Evolutionary conservation across 495 filamentous ascomycete genomes (phyloP), one percentile per base, ranked within the genome.

Genomic region (Chaetomidium leptoderma): DNA sequence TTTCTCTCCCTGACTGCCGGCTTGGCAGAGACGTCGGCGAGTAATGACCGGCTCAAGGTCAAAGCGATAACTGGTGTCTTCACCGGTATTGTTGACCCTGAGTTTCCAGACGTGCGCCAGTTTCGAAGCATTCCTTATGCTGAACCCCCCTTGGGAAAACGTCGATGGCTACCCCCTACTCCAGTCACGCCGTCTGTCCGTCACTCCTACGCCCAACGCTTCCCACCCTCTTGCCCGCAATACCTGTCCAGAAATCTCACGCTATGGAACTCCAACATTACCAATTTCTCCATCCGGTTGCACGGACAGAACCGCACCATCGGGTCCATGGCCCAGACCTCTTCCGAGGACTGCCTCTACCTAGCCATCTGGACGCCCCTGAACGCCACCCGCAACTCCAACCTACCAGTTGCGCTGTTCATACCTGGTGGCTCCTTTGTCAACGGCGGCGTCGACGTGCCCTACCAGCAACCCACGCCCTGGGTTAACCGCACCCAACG

Each of bases 361-460:
- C 16, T 48, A 0, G 45, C 45, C 17, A 48, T 48, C 27, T 48
- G 45, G 45, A 19, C 45, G 26, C 45, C 45, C 16, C 45, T 48
- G 16, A 48, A 48, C 26, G 27, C 45, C 29, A 48, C 45, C 13
- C 1, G 6, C 11, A n/a, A 33, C 27, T 48, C 45, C 16, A 48
- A 48, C 7, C 29, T 48, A 6, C 45, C 45, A 7, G 45, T 48
- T 9, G 45, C 45, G 6, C 45, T 48, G 24, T 48, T 48, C 27
- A 30, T 48, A 1, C 45, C 45, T 2, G 45, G 45, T 8, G 45
- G 45, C 16, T 48, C 45, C 14, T 48, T 48, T 29, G 6, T 9
- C 16, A 48, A 30, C 27, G 45, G 45, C 7, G 45, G 45, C 27
- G 45, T 48, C n/a, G 45, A 48, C n/a, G 45, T 48, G n/a, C 45